Evolutionary conservation across 2,329 filamentous ascomycete species (phyloP).

Genomic region (Claviceps sp.): DNA sequence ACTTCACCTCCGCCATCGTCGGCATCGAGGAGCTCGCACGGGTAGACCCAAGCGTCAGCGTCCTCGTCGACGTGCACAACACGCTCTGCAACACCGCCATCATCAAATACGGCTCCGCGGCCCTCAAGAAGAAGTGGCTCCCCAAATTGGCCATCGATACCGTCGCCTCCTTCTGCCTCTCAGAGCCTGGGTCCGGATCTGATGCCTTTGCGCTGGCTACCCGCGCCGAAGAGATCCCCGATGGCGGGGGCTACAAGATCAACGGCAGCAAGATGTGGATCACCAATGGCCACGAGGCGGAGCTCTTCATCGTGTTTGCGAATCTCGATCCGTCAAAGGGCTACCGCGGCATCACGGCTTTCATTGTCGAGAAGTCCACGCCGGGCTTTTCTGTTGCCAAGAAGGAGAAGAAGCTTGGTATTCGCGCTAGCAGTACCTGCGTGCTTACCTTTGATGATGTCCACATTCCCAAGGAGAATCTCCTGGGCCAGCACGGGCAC

Average conservation of each 20-base stretch:
- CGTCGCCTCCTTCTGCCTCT: slow-evolving; percentile 84
- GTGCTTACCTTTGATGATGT: slow-evolving; percentile 97
- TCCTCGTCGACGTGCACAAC: slow-evolving; percentile 95
- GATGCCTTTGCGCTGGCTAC: slow-evolving; percentile 94
- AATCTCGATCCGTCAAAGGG: slow-evolving; percentile 86
- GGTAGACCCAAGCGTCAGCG: slow-evolving; percentile 87
- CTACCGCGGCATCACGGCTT: slow-evolving; percentile 94
- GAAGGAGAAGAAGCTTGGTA: slow-evolving; percentile 99
- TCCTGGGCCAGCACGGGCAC: slow-evolving; percentile 77
- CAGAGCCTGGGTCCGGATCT: slow-evolving; percentile 82
- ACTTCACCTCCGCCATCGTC: slow-evolving; percentile 92
- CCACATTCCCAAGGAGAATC: slow-evolving; percentile 72
- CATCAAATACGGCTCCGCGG: slow-evolving; percentile 66
- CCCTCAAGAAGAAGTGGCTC: slow-evolving; percentile 72
- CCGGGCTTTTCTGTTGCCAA: slow-evolving; percentile 91
- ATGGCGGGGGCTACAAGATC: slow-evolving; percentile 60
- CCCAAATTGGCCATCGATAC: slow-evolving; percentile 83
- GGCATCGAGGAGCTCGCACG: slow-evolving; percentile 93
- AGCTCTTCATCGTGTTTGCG: slow-evolving; percentile 95
- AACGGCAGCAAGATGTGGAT: slow-evolving; percentile 99
- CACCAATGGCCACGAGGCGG: slow-evolving; percentile 88
- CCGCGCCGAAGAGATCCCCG: slow-evolving; percentile 68
- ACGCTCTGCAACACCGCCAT: slow-evolving; percentile 92
- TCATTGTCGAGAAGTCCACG: slow-evolving; percentile 81
- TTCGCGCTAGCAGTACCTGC: slow-evolving; percentile 89